These are phyloP conservation scores for Tolypocladium pustulatum DNA, from an alignment of 2,329 filamentous ascomycete species.

Conservation along the genomic window DNA sequence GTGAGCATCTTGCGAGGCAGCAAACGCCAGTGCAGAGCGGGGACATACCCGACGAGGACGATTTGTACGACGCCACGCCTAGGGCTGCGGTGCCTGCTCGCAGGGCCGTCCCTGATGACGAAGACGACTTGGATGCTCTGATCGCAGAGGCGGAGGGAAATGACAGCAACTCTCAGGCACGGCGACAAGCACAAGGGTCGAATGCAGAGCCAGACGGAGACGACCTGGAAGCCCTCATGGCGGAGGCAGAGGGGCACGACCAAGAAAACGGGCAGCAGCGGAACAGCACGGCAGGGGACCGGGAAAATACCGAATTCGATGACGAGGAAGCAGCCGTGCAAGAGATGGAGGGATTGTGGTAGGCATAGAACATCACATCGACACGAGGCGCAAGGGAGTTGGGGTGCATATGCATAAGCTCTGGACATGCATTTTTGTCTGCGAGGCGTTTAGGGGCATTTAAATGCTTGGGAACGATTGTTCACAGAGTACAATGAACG, in stretches of 20 bases:
- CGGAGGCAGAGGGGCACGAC: conserved; percentile 29
- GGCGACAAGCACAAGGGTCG: neutral
- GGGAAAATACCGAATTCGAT: conserved; percentile 31
- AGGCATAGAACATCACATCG: neutral
- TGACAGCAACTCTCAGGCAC: neutral
- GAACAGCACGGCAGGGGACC: neutral
- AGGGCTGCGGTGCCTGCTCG: conserved; percentile 7
- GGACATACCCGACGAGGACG: conserved; percentile 29
- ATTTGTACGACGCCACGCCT: conserved; percentile 47
- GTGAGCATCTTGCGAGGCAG: conserved; percentile 6
- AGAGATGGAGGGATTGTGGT: conserved; percentile 48
- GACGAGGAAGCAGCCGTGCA: conserved; percentile 61
- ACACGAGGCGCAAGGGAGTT: neutral
- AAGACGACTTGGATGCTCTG: conserved; percentile 42
- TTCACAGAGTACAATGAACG: neutral
- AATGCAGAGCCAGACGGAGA: conserved; percentile 19
- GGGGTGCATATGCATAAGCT: neutral
- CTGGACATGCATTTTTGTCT: neutral
- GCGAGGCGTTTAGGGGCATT: neutral
- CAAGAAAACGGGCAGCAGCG: conserved; percentile 1
- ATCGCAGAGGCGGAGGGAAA: conserved; percentile 36
- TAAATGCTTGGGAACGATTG: neutral
- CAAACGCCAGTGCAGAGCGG: conserved; percentile 13
- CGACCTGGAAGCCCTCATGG: conserved; percentile 42
- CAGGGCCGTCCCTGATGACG: conserved; percentile 28